Percentiles rank a stretch among this genome's conserved stretches.
Conservation (phyloP, 768 basidiomycete species). For the Panaeolus papilionaceus region DNA sequence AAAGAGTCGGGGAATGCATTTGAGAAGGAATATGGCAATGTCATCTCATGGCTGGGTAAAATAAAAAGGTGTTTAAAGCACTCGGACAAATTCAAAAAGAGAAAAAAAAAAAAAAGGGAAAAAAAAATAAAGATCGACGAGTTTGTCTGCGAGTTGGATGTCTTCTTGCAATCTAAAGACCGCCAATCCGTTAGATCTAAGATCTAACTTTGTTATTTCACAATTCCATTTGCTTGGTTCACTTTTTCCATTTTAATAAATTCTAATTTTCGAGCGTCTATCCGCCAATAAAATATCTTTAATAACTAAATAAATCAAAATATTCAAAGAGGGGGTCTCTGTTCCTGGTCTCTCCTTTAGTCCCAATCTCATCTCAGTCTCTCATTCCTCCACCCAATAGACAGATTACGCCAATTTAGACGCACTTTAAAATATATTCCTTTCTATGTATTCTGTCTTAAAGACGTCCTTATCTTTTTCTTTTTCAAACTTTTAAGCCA, state of each 20-base stretch:
- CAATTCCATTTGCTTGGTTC: background rate
- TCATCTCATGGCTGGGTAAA: background rate
- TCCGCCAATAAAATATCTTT: background rate
- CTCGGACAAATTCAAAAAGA: background rate
- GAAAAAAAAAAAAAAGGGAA: background rate
- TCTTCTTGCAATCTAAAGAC: constrained; percentile 9
- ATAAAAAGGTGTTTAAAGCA: background rate
- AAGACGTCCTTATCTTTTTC: too few species aligned
- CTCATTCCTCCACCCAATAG: background rate
- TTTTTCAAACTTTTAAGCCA: too few species aligned
- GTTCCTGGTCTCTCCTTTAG: background rate
- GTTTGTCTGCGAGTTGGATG: background rate
- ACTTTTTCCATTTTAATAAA: constrained; percentile 1
- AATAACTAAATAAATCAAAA: background rate
- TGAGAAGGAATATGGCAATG: background rate
- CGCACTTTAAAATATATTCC: too few species aligned
- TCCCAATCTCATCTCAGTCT: too few species aligned
- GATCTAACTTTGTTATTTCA: background rate
- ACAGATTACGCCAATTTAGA: background rate
- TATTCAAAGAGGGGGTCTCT: background rate
- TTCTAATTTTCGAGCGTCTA: constrained; percentile 11
- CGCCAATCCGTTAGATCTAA: constrained; percentile 6
- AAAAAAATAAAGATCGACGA: background rate
- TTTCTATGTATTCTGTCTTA: too few species aligned
- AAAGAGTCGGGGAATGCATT: constrained; percentile 1